Base-by-base conservation (phyloP, 2,329 filamentous ascomycete genomes). In the Aspergillus calidoustus region DNA sequence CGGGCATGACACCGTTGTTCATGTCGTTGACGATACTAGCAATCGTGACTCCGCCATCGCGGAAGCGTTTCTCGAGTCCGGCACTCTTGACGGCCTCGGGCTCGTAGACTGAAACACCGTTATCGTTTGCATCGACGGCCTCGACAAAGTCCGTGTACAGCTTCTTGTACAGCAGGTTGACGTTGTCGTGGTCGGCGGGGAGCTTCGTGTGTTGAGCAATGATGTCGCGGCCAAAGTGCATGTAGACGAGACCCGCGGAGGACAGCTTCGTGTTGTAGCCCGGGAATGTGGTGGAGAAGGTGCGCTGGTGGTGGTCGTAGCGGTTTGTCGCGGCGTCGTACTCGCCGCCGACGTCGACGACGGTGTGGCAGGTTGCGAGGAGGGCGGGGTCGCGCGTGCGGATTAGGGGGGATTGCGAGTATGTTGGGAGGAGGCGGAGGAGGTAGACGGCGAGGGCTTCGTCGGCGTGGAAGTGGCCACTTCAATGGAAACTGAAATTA, bases 271-370 rank as follows among this genome's bases (percentile, higher is more conserved):
- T 99, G 57, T 80, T 77, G 72, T 91, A 90, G 63, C 86, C 86
- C 22, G 94, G 93, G 80, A 99, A 99, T 51, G 89, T 92, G 60
- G 91, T 90, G 62, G 81, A 80, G 83, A 99, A 99, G 74, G 88
- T 89, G 67, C 94, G 92, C 84, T 99, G 95, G 85, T 99, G 95
- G 82, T 99, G 95, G 80, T 99, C 95, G 83, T 91, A 99, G 71
- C 94, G 91, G 79, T 92, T 87, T 66, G 80, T 80, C 54, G 82
- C 77, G 59, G 91, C 81, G 74, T 97, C 90, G 81, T 99, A 98
- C 78, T 94, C 91, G 71, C 93, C 94, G 74, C 94, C 93, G n/a
- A 98, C 95, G 75, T 99, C 95, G 69, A 98, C 94, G 62, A 99
- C 93, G 59, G 92, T 97, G 82, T 97, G 91, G 84, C 94, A 97